A percentile compares a stretch with the other conserved stretches of the same genome.
Conservation (phyloP, 2,329 filamentous ascomycete species). For the Xylariaceae sp. region DNA sequence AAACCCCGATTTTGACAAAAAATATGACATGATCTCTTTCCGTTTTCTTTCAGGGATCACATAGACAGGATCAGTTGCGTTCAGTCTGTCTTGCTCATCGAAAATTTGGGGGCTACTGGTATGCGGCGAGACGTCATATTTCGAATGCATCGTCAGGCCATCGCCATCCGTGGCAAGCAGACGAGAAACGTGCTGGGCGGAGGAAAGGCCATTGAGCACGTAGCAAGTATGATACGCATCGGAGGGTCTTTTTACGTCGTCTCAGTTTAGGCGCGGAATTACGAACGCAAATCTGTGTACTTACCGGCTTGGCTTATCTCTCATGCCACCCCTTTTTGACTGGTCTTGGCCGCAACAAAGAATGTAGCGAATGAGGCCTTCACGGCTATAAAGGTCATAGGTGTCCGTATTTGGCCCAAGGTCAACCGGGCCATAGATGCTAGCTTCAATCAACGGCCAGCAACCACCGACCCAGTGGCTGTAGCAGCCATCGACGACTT, state of each 20-base stretch:
- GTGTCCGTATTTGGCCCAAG: constrained; percentile 24
- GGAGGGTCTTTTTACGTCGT: constrained; percentile 56
- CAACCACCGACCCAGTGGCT: constrained; percentile 97
- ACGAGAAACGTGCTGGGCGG: constrained; percentile 68
- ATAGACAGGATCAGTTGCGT: constrained; percentile 79
- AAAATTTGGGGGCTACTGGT: constrained; percentile 64
- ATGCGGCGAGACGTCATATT: constrained; percentile 48
- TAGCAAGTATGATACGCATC: constrained; percentile 96
- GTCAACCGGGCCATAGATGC: constrained; percentile 57
- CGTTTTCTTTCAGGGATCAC: constrained; percentile 75
- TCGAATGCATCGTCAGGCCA: constrained; percentile 48
- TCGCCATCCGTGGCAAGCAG: constrained; percentile 38
- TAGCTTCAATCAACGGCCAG: constrained; percentile 88
- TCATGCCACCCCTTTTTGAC: constrained; percentile 72
- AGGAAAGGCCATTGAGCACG: constrained; percentile 82
- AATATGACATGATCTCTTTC: constrained; percentile 67
- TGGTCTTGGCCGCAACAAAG: constrained; percentile 83
- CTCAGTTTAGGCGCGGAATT: constrained; percentile 18
- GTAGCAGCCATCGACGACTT: constrained; percentile 97
- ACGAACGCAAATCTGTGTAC: constrained; percentile 39
- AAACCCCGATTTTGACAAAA: constrained; percentile 60
- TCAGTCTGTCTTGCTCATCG: constrained; percentile 70
- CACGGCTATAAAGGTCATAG: constrained; percentile 66
- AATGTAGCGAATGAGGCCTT: constrained; percentile 87
- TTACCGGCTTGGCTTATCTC: constrained; percentile 92